Base-by-base conservation (phyloP, 1,139 yeast genomes). In the Yamadazyma kanchanaburiensis region DNA sequence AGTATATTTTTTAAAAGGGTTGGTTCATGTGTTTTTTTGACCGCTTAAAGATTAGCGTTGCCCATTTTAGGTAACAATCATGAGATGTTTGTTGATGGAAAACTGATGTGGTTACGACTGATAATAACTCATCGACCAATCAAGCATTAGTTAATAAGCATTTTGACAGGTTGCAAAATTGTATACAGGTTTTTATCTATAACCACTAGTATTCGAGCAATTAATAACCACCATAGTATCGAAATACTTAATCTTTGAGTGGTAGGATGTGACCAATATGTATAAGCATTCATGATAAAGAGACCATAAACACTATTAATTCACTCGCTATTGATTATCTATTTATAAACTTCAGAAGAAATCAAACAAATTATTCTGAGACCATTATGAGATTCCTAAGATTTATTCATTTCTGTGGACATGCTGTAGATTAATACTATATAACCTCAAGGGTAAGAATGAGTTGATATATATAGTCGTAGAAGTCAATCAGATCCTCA, bases 381-480 rank as follows among this genome's bases (percentile, higher is more conserved):
- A n/a, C 20, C 10, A 18, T 18, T 10, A 18, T 18, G 20, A 18
- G 20, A 18, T 7, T 7, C 9, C 20, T 8, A 18, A 18, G 10
- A 7, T 18, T 18, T 18, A 10, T 18, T 18, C 20, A 18, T 10
- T 8, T 18, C 7, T 7, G 20, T 18, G 10, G 20, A 8, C 9
- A 10, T 18, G 20, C 9, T 10, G 20, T 18, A 18, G 7, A 18
- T 18, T 7, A 18, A 18, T 7, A 7, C 7, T 8, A 7, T 21
- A 21, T 21, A 21, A 11, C 25, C 25, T 12, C 25, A 22, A 22
- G 16, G 25, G 25, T 22, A 12, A 6, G 8, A 12, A 6, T 12
- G 20, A 18, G 20, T 18, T 8, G 7, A 18, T 8, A 10, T 8
- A 18, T 10, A 18, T 7, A 10, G 10, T 8, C 20, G 7, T 18